phyloP scores from a whole-genome alignment of 1,284 basidiomycete species.

The Tilletia setariae region DNA sequence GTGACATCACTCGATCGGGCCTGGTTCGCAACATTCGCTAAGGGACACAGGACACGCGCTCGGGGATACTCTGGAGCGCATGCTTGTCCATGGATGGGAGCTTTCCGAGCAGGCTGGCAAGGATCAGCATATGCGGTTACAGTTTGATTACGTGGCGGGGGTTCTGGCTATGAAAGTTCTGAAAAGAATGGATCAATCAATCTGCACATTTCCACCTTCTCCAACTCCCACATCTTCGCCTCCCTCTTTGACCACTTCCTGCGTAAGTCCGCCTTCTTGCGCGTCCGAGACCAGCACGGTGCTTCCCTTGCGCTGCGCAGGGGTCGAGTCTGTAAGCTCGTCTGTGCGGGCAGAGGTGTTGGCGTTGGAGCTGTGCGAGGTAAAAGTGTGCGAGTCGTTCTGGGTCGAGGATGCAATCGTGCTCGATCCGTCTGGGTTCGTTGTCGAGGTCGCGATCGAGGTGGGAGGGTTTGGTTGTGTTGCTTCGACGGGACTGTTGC shows the following conservation, averaged over 20 bases:
- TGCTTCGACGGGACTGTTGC: constrained; percentile 1
- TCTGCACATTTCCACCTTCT: background rate
- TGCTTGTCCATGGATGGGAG: too few relatives aligned
- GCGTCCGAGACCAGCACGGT: background rate
- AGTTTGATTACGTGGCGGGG: too few relatives aligned
- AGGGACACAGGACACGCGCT: too few relatives aligned
- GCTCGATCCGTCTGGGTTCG: background rate
- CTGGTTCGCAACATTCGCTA: too few relatives aligned
- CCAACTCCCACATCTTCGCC: background rate
- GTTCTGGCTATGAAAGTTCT: too few relatives aligned
- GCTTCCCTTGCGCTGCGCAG: background rate
- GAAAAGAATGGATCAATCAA: background rate
- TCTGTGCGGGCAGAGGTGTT: background rate
- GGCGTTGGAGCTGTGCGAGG: constrained; percentile 10
- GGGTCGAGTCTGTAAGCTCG: background rate
- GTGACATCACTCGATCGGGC: too few relatives aligned
- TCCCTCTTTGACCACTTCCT: constrained; percentile 9
- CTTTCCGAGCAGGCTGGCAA: too few relatives aligned
- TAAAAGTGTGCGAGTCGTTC: background rate
- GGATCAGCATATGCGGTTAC: too few relatives aligned
- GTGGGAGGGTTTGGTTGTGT: background rate
- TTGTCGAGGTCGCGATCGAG: background rate
- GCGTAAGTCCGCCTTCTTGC: background rate
- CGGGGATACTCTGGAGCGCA: too few relatives aligned
- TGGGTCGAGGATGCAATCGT: background rate